Conservation (phyloP, 208 protist genomes). For the Crithidia bombi region DNA sequence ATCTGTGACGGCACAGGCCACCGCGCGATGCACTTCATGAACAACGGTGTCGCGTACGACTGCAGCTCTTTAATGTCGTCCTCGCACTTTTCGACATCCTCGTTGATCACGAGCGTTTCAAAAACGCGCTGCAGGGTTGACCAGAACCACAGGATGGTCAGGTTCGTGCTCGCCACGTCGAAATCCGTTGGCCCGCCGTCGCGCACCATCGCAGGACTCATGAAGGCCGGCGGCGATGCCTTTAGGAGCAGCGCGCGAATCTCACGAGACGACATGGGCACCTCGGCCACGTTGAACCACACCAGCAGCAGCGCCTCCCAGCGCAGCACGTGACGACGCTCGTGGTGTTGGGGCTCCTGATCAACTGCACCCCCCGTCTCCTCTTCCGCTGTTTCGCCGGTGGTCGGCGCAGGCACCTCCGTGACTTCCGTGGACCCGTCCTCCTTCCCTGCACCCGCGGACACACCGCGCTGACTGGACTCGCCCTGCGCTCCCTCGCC, state of each 20-base stretch:
- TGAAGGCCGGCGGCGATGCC: slow-evolving; percentile 36
- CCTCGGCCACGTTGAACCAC: slow-evolving; percentile 37
- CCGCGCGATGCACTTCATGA: slow-evolving; percentile 40
- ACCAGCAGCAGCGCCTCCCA: slow-evolving; percentile 47
- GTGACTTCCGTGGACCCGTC: not conserved
- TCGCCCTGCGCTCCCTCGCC: not conserved
- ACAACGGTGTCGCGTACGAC: slow-evolving; percentile 38
- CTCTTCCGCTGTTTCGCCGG: not conserved
- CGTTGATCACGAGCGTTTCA: slow-evolving; percentile 39
- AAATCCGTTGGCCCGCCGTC: slow-evolving; percentile 31
- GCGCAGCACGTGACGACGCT: slow-evolving; percentile 13
- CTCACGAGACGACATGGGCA: slow-evolving; percentile 37
- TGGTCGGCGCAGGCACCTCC: not conserved
- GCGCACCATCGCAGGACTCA: slow-evolving; percentile 27
- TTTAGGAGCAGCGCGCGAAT: slow-evolving; percentile 45
- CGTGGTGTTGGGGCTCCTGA: not conserved
- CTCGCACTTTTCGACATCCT: slow-evolving; percentile 52
- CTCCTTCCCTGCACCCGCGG: too few species aligned
- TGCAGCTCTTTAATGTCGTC: slow-evolving; percentile 47
- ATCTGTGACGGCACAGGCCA: slow-evolving; percentile 40
- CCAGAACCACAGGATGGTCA: slow-evolving; percentile 66
- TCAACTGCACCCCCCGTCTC: not conserved
- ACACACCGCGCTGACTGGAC: not conserved
- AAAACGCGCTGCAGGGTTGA: slow-evolving; percentile 47
- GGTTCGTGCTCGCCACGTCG: slow-evolving; percentile 37